phyloP scores from a whole-genome alignment of 2,329 filamentous ascomycete species.

The Myriosclerotinia duriaeana region DNA sequence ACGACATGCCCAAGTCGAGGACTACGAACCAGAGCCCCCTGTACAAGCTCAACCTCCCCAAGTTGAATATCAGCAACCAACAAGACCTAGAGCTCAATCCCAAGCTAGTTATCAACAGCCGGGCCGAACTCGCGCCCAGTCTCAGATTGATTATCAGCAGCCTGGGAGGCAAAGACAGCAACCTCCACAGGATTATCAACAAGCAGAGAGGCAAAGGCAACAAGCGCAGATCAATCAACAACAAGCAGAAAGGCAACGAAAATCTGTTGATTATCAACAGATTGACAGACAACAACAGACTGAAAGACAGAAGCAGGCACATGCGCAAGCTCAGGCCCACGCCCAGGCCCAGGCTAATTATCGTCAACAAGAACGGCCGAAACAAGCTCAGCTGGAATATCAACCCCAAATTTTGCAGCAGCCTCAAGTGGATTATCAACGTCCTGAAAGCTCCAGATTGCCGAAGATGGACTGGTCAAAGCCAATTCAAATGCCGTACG shows the following conservation, averaged over 20 bases:
- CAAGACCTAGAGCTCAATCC: constrained; percentile 21
- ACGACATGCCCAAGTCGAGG: constrained; percentile 32
- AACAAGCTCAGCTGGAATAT: constrained; percentile 26
- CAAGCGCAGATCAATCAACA: constrained; percentile 15
- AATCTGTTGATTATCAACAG: constrained; percentile 20
- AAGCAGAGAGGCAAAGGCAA: constrained; percentile 20
- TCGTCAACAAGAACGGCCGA: constrained; percentile 24
- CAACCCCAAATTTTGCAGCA: constrained; percentile 28
- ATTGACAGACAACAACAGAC: constrained; percentile 21
- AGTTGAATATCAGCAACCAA: constrained; percentile 16
- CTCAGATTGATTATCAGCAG: constrained; percentile 23
- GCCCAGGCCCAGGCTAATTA: constrained; percentile 20
- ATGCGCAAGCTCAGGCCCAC: constrained; percentile 20
- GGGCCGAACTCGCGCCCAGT: constrained; percentile 10
- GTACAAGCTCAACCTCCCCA: constrained; percentile 18
- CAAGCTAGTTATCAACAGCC: constrained; percentile 20
- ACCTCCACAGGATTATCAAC: constrained; percentile 18
- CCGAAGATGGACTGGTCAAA: constrained; percentile 25
- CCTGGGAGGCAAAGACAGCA: constrained; percentile 20
- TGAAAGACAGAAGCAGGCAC: constrained; percentile 24
- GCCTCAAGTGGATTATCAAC: constrained; percentile 30
- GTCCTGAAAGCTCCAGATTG: constrained; percentile 23
- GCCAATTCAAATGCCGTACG: constrained; percentile 24
- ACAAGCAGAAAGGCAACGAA: constrained; percentile 20
- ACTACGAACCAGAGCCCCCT: constrained; percentile 40